Evolutionary conservation across 2,329 filamentous ascomycete species (phyloP).

Genomic region (Alternaria dauci): DNA sequence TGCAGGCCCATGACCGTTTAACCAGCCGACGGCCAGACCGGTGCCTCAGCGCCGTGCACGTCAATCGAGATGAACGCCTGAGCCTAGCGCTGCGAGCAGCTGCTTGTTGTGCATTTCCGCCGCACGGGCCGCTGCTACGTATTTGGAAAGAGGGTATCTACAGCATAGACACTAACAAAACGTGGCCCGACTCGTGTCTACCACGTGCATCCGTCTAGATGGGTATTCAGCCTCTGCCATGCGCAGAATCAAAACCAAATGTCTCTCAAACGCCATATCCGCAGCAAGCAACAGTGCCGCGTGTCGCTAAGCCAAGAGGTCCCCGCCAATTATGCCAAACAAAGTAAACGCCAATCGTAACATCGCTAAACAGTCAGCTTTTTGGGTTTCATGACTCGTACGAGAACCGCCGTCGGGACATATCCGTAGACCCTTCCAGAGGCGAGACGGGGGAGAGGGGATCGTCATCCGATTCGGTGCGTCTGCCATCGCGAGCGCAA

Average conservation of each 20-base stretch:
- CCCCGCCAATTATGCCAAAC: constrained; percentile 14
- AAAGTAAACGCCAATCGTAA: constrained; percentile 20
- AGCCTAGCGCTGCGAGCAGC: neutral
- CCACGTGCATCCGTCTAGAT: constrained; percentile 21
- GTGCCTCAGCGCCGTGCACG: neutral
- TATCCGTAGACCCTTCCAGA: constrained; percentile 39
- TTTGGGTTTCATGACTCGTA: constrained; percentile 47
- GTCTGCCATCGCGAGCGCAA: constrained; percentile 30
- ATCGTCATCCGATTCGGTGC: constrained; percentile 40
- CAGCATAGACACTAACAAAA: constrained; percentile 15
- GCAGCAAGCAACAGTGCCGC: neutral
- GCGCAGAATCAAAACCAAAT: constrained; percentile 22
- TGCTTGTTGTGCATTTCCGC: constrained; percentile 9
- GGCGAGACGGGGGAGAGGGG: constrained; percentile 48
- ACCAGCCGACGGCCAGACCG: constrained; percentile 5
- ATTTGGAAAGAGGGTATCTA: constrained; percentile 16
- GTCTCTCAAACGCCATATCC: constrained; percentile 24
- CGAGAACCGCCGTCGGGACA: constrained; percentile 48
- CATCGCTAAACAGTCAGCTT: constrained; percentile 21
- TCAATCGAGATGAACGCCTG: neutral
- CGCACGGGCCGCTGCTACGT: constrained; percentile 6
- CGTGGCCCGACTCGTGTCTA: constrained; percentile 8
- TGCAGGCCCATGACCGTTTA: constrained; percentile 1
- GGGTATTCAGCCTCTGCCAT: constrained; percentile 19
- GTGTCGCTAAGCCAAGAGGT: constrained; percentile 1